Conservation (phyloP, 23 red algal species). For the Agarophyton chilense region DNA sequence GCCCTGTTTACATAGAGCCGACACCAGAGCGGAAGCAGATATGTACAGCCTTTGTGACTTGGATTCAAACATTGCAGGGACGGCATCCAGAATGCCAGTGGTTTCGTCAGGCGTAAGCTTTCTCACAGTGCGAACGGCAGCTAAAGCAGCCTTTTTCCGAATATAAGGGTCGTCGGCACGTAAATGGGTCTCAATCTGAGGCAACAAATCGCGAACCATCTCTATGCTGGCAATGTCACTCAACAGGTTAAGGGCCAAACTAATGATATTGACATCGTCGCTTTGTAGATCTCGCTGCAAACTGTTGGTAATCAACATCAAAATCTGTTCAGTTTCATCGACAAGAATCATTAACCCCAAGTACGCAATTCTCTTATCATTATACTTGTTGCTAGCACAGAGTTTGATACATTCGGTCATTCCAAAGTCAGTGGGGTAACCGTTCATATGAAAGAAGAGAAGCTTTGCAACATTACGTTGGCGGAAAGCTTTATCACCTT, state of each 20-base stretch:
- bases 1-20: slow-evolving; percentile 43
- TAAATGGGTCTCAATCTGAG: slow-evolving; percentile 83
- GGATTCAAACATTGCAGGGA: slow-evolving; percentile 48
- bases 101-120: slow-evolving; percentile 83
- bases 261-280: slow-evolving; percentile 78
- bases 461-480: slow-evolving; percentile 93
- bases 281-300: slow-evolving; percentile 84
- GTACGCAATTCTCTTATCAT: slow-evolving; percentile 97
- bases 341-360: slow-evolving; percentile 91
- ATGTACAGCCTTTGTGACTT: slow-evolving; percentile 42
- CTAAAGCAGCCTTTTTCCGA: slow-evolving; percentile 92
- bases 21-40: slow-evolving; percentile 54
- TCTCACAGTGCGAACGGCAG: slow-evolving; percentile 81
- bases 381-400: slow-evolving; percentile 82
- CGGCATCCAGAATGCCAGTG: slow-evolving; percentile 37
- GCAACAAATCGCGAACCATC: slow-evolving; percentile 89
- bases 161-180: slow-evolving; percentile 69
- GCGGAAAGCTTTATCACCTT: slow-evolving; percentile 93
- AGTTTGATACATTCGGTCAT: slow-evolving; percentile 98
- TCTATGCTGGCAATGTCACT: slow-evolving; percentile 90
- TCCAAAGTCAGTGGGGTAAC: slow-evolving; percentile 95
- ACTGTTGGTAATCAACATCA: slow-evolving; percentile 91
- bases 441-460: slow-evolving; percentile 99
- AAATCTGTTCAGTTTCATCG: slow-evolving; percentile 83
- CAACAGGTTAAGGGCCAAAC: slow-evolving; percentile 85